Percentiles rank a stretch among this genome's conserved stretches.
phyloP scores from a whole-genome alignment of 1,284 basidiomycete species.

The Stygiomarasmius scandens region DNA sequence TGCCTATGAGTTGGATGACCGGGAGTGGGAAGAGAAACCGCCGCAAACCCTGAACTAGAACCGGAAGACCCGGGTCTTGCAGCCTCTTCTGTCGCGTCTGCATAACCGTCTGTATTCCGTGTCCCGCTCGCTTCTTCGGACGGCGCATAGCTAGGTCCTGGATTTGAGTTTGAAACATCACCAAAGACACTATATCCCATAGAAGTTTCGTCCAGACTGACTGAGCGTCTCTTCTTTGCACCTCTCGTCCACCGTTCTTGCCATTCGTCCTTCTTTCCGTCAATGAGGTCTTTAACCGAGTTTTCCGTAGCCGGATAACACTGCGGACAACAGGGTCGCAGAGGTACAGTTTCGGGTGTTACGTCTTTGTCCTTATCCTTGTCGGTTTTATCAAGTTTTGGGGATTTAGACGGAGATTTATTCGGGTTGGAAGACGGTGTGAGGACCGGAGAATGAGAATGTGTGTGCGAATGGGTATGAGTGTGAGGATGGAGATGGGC shows the following conservation, averaged over 20 bases:
- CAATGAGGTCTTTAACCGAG: slow-evolving; percentile 33
- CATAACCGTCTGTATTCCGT: background rate
- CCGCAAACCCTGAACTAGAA: slow-evolving; percentile 16
- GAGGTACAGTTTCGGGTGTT: slow-evolving; percentile 47
- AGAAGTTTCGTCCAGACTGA: slow-evolving; percentile 34
- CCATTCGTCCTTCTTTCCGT: slow-evolving; percentile 41
- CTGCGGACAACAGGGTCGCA: slow-evolving; percentile 61
- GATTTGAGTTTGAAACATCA: background rate
- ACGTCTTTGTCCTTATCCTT: background rate
- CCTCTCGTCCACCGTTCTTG: slow-evolving; percentile 61
- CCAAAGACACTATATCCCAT: background rate
- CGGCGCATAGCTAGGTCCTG: background rate
- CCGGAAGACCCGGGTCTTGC: slow-evolving; percentile 3
- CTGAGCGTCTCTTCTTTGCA: slow-evolving; percentile 57
- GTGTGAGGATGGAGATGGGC: background rate
- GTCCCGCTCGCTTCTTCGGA: background rate
- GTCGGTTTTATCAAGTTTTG: background rate
- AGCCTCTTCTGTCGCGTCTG: background rate
- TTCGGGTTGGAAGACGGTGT: background rate
- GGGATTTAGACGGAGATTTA: background rate
- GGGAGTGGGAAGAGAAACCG: slow-evolving; percentile 22
- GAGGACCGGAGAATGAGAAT: background rate
- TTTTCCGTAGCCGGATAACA: slow-evolving; percentile 54
- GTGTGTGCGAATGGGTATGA: background rate
- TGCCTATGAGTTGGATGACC: slow-evolving; percentile 11